Evolutionary conservation across 2,329 filamentous ascomycete species (phyloP).

Genomic region (Berkeleyomyces rouxiae): DNA sequence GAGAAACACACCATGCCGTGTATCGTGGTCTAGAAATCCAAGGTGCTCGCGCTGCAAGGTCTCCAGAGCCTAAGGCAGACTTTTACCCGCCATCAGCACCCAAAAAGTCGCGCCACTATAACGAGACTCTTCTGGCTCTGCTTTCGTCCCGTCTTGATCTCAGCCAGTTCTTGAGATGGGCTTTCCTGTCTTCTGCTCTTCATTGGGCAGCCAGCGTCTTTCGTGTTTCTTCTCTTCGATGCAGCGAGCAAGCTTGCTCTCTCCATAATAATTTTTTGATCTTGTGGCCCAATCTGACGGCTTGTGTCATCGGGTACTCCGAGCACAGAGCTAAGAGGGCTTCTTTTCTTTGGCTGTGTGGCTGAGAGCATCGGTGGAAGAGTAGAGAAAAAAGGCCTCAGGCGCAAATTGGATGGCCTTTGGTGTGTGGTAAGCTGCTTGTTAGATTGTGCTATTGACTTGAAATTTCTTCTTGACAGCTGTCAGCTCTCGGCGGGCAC

Average conservation of each 20-base stretch:
- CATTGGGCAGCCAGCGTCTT: not conserved
- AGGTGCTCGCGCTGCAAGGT: too few species aligned
- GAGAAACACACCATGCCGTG: too few species aligned
- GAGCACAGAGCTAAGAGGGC: not conserved
- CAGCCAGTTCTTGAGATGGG: too few species aligned
- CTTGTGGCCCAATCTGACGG: not conserved
- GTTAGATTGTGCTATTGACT: not conserved
- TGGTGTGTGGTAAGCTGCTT: not conserved
- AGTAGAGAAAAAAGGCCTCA: not conserved
- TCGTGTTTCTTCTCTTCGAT: not conserved
- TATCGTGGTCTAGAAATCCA: too few species aligned
- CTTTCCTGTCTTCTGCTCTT: not conserved
- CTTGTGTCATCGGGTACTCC: not conserved
- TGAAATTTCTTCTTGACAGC: not conserved
- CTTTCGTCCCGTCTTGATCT: too few species aligned
- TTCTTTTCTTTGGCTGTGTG: not conserved
- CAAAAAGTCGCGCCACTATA: too few species aligned
- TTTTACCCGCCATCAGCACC: too few species aligned
- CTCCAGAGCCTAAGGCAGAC: too few species aligned
- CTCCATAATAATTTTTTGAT: not conserved
- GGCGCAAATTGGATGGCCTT: not conserved
- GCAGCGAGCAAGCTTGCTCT: not conserved
- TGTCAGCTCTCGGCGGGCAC: not conserved
- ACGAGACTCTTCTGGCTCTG: too few species aligned
- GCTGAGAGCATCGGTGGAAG: too few species aligned